These are phyloP conservation scores for Annulohypoxylon stygium DNA, from an alignment of 495 filamentous ascomycete genomes.

Conservation along the genomic window DNA sequence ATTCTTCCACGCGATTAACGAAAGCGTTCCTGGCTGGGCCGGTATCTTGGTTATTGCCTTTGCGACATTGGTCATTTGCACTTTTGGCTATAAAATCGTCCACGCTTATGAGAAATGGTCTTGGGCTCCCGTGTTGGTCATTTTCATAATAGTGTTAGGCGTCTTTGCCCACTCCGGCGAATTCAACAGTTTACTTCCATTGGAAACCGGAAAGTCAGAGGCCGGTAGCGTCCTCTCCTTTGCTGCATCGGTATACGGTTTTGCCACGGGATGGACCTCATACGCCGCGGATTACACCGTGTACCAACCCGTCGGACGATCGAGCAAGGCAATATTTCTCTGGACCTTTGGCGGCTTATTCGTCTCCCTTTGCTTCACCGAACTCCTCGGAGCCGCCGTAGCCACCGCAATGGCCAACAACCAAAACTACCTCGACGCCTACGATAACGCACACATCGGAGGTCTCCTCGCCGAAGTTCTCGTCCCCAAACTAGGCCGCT, in stretches of 20 bases:
- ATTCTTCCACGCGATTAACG: slow-evolving; percentile 81
- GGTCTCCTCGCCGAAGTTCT: slow-evolving; percentile 79
- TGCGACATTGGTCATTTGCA: slow-evolving; percentile 76
- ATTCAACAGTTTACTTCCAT: slow-evolving; percentile 76
- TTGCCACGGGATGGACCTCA: slow-evolving; percentile 83
- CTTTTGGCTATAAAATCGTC: slow-evolving; percentile 86
- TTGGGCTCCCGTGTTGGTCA: slow-evolving; percentile 81
- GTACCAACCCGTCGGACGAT: slow-evolving; percentile 76
- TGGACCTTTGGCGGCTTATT: slow-evolving; percentile 79
- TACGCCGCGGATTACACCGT: slow-evolving; percentile 88
- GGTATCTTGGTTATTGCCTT: slow-evolving; percentile 83
- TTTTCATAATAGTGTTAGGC: slow-evolving; percentile 82
- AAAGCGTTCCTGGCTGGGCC: slow-evolving; percentile 75
- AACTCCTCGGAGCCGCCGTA: slow-evolving; percentile 83
- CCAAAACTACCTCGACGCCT: slow-evolving; percentile 71
- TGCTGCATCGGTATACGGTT: slow-evolving; percentile 79
- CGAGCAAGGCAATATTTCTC: slow-evolving; percentile 72
- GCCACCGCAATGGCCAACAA: slow-evolving; percentile 71
- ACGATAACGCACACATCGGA: slow-evolving; percentile 72
- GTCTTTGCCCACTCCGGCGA: slow-evolving; percentile 80
- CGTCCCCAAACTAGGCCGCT: slow-evolving; percentile 73
- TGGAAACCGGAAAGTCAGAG: slow-evolving; percentile 69
- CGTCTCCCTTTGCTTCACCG: slow-evolving; percentile 78
- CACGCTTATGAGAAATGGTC: slow-evolving; percentile 83
- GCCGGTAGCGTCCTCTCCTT: slow-evolving; percentile 77